These are phyloP conservation scores for Crassisporium funariophilum DNA, from an alignment of 768 basidiomycete genomes.

Conservation along the genomic window DNA sequence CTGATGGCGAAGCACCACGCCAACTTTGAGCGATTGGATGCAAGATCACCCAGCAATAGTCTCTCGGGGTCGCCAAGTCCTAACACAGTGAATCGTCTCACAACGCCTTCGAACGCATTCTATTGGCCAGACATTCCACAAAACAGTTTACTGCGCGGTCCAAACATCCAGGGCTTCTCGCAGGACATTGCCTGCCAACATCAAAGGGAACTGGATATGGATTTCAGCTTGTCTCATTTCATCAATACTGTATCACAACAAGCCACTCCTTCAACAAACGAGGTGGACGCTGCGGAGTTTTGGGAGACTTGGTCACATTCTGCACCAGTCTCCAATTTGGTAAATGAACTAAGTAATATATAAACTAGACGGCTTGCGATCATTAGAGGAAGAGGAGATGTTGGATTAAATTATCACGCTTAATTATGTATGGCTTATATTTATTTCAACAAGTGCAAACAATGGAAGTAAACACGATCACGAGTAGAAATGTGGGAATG, in stretches of 20 bases:
- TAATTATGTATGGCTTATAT: too few species aligned
- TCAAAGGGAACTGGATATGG: conserved; percentile 40
- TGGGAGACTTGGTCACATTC: conserved; percentile 18
- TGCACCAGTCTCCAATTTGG: too few species aligned
- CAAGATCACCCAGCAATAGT: conserved; percentile 2
- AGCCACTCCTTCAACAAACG: conserved; percentile 15
- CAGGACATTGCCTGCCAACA: conserved; percentile 11
- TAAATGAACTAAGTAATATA: too few species aligned
- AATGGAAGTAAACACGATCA: conserved; percentile 26
- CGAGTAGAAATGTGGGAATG: conserved; percentile 23
- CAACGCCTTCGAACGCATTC: conserved; percentile 32
- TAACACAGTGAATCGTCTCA: conserved; percentile 7
- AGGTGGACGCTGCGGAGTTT: conserved; percentile 6
- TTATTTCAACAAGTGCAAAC: too few species aligned
- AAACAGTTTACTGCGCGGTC: conserved; percentile 6
- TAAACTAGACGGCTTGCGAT: too few species aligned
- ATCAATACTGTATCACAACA: conserved; percentile 36
- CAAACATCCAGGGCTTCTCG: conserved; percentile 3
- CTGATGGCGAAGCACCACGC: conserved; percentile 42
- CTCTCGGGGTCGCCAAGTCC: conserved; percentile 5
- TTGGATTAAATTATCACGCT: too few species aligned
- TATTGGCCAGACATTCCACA: conserved; percentile 48
- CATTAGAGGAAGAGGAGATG: too few species aligned
- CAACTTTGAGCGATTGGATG: conserved; percentile 4
- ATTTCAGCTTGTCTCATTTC: conserved; percentile 50